Evolutionary conservation across 2,329 filamentous ascomycete species (phyloP).

Genomic region (Epichloe sp.): DNA sequence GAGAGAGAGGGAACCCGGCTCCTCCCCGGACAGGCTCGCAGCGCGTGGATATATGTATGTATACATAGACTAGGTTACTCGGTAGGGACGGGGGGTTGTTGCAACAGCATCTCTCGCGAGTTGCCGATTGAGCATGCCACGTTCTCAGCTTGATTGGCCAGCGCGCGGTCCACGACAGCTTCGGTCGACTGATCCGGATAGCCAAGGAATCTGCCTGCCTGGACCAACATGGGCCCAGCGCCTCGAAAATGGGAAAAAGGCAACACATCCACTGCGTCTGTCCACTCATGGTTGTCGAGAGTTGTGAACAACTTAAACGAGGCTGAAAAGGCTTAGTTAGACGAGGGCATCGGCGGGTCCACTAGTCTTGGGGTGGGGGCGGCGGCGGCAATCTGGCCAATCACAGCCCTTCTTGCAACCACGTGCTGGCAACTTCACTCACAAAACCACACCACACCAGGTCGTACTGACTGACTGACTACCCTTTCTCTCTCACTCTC

Average conservation of each 20-base stretch:
- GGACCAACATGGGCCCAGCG: not conserved
- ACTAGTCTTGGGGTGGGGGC: not conserved
- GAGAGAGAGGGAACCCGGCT: not conserved
- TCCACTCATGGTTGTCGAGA: not conserved
- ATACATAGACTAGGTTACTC: no score
- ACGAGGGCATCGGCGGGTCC: not conserved
- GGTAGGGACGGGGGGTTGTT: not conserved
- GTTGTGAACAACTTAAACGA: not conserved
- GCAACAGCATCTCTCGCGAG: not conserved
- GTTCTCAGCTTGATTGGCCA: constrained; percentile 1
- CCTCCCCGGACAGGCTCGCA: not conserved
- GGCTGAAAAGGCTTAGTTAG: not conserved
- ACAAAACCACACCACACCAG: not conserved
- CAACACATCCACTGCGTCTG: not conserved
- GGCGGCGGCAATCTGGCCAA: not conserved
- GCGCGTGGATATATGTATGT: not conserved
- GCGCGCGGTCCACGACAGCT: not conserved
- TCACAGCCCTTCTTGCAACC: not conserved
- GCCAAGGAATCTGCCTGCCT: not conserved
- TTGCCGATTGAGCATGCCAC: not conserved
- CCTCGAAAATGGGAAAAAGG: not conserved
- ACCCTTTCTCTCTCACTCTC: no score
- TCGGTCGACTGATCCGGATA: not conserved
- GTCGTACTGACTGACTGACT: not conserved
- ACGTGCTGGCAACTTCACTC: not conserved